These are phyloP conservation scores for Rhizodiscina lignyota DNA, from an alignment of 495 filamentous ascomycete species.

Conservation along the genomic window DNA sequence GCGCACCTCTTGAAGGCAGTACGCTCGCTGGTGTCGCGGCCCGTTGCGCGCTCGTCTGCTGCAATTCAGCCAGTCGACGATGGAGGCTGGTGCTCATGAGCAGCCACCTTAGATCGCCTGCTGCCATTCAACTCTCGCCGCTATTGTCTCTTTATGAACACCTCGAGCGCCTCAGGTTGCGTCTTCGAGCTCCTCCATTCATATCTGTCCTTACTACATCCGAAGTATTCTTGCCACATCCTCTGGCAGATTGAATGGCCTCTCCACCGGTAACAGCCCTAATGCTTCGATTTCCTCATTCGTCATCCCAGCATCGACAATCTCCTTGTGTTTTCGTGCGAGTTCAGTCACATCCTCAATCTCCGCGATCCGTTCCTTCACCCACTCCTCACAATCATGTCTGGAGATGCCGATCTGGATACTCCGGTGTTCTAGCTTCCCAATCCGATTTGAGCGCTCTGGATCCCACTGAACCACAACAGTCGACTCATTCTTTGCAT, in stretches of 20 bases:
- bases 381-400: constrained; percentile 25
- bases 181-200: no score
- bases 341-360: constrained; percentile 42
- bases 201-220: no score
- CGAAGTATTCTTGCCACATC: no score
- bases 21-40: no score
- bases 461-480: constrained; percentile 58
- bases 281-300: constrained; percentile 22
- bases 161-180: no score
- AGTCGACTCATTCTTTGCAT: constrained; percentile 32
- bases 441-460: constrained; percentile 29
- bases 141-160: no score
- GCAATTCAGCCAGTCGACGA: no score
- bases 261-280: constrained; percentile 30
- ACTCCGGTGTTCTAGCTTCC: constrained; percentile 29
- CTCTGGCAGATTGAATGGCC: constrained; percentile 27
- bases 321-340: constrained; percentile 28
- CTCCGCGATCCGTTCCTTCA: constrained; percentile 31
- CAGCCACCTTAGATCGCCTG: no score
- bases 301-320: constrained; percentile 19
- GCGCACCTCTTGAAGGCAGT: no score
- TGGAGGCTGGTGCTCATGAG: no score
- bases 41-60: no score
- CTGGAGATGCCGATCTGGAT: constrained; percentile 44
- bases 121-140: no score